Base-by-base conservation (phyloP, 352 stramenopile species). In the Phytophthora chlamydospora region DNA sequence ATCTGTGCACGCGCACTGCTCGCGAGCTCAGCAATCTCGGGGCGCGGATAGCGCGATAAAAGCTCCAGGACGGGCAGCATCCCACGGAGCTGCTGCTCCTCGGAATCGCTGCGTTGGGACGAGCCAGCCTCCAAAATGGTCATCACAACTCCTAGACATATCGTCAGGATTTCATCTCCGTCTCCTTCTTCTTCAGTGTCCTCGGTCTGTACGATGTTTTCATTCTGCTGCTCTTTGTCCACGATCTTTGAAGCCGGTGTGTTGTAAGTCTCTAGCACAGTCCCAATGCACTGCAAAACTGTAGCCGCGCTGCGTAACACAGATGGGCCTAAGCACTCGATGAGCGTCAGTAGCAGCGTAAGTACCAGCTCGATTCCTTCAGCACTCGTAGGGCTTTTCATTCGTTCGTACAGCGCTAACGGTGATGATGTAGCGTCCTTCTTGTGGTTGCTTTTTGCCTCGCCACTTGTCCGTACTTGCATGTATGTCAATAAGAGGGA, bases 401-500 rank as follows among this genome's bases (percentile, higher is more conserved):
- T 61, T 3, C 48, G 24, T 2, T 85, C 66, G 21, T 78, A 85
- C 33, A 78, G 47, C 17, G 52, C 40, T 19, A 66, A 29, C 42
- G 27, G 10, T 43, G 53, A 52, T 16, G 42, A 21, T 44, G 9
- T 39, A 24, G 17, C 40, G 14, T 51, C 47, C 7, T 31, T 40
- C 27, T 56, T 50, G 27, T 40, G 13, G 8, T 51, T 34, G 2
- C 7, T 16, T 34, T 59, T 33, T 54, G 14, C 17, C 38, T 48
- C 36, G 29, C 40, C 40, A 12, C 41, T 42, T 34, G 76, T 86
- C 24, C 80, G 69, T 4, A 93, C 64, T 4, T 78, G 55, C 86
- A 93, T 93, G 59, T 93, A 93, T 12, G 75, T 89, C 6, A 90
- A 69, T 40, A 95, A 50, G 8, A 95, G 68, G 7, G 80, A 90